phyloP scores from a whole-genome alignment of 2,329 filamentous ascomycete genomes.

The Sphaerulina musiva region DNA sequence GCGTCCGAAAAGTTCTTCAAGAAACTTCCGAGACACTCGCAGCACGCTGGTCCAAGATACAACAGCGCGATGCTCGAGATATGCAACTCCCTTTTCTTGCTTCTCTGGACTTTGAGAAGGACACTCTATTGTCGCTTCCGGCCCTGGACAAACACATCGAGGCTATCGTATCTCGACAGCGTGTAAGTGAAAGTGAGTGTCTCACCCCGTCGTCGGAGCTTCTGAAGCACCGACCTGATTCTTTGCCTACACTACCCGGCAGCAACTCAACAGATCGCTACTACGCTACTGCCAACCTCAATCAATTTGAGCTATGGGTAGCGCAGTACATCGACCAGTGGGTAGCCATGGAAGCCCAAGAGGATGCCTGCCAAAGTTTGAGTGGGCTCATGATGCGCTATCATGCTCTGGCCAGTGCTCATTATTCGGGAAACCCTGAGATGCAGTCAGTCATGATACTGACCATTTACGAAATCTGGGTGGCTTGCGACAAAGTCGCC shows the following conservation, averaged over 20 bases:
- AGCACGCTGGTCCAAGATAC: background rate
- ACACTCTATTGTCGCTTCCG: slow-evolving; percentile 13
- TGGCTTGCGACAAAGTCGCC: slow-evolving; percentile 48
- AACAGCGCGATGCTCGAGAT: background rate
- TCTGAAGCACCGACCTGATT: background rate
- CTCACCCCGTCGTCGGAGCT: slow-evolving; percentile 16
- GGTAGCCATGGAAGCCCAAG: background rate
- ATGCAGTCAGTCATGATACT: slow-evolving; percentile 41
- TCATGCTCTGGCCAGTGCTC: background rate
- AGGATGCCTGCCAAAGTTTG: background rate
- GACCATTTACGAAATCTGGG: slow-evolving; percentile 53
- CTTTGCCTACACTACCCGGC: slow-evolving; percentile 14
- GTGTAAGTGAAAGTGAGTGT: background rate
- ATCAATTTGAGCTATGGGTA: slow-evolving; percentile 10
- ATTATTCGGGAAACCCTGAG: slow-evolving; percentile 6
- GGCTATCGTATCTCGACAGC: background rate
- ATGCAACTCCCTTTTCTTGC: slow-evolving; percentile 9
- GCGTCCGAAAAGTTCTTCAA: background rate
- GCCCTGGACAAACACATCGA: slow-evolving; percentile 20
- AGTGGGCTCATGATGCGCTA: background rate
- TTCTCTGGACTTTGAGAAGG: slow-evolving; percentile 14
- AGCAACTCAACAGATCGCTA: background rate
- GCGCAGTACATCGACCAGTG: background rate
- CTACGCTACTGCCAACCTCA: slow-evolving; percentile 8
- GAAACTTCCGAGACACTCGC: background rate